Evolutionary conservation across 2,329 filamentous ascomycete genomes (phyloP).

Genomic region (Tolypocladium nubicola): DNA sequence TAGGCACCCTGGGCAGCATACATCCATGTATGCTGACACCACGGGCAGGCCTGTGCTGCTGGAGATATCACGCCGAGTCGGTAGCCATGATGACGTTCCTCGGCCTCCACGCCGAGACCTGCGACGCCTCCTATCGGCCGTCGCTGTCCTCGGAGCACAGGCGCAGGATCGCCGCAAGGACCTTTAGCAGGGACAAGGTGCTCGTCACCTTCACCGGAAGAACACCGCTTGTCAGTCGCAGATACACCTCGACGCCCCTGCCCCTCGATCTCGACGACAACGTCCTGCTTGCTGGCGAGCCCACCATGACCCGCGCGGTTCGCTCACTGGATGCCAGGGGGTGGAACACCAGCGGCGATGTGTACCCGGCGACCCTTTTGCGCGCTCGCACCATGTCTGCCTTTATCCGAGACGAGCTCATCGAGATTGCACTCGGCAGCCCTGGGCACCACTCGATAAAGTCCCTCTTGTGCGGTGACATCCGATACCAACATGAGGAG

Average conservation of each 20-base stretch:
- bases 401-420: constrained; percentile 11
- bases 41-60: constrained; percentile 2
- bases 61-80: constrained; percentile 18
- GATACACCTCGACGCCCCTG: constrained; percentile 24
- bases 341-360: constrained; percentile 20
- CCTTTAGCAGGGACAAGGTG: constrained; percentile 22
- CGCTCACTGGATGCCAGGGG: constrained; percentile 20
- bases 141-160: constrained; percentile 16
- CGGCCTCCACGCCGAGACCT: constrained; percentile 11
- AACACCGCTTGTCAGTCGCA: constrained; percentile 23
- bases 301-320: constrained; percentile 6
- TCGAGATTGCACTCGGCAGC: constrained; percentile 12
- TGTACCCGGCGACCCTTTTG: constrained; percentile 16
- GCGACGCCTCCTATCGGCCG: constrained; percentile 9
- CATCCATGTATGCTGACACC: not conserved
- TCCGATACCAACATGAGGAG: not conserved
- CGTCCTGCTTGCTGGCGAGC: constrained; percentile 17
- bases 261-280: constrained; percentile 26
- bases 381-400: constrained; percentile 11
- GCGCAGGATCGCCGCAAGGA: constrained; percentile 14
- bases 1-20: constrained; percentile 15
- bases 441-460: not conserved
- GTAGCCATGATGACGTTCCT: constrained; percentile 16
- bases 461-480: not conserved
- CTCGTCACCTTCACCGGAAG: constrained; percentile 27